Evolutionary conservation across 1,139 yeast species (phyloP).

Genomic region (Saccharomyces hybrid): DNA sequence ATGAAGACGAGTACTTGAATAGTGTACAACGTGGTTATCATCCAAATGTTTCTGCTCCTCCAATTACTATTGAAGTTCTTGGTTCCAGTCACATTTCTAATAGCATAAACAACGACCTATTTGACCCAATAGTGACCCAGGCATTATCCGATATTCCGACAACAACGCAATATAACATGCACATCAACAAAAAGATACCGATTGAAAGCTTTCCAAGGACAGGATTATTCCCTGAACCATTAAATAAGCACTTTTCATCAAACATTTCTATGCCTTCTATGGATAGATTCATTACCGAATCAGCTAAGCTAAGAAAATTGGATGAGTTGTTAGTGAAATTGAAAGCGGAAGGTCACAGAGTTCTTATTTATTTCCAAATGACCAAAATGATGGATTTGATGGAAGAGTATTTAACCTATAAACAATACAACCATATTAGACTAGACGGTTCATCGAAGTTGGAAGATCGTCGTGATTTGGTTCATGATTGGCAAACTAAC

Average conservation of each 20-base stretch:
- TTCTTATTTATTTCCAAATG: conserved; percentile 93
- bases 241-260: conserved; percentile 56
- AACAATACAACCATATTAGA: conserved; percentile 85
- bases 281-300: conserved; percentile 92
- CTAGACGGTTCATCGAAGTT: conserved; percentile 93
- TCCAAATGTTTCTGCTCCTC: conserved; percentile 74
- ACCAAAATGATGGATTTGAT: conserved; percentile 98
- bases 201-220: conserved; percentile 59
- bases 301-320: conserved; percentile 79
- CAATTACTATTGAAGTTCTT: conserved; percentile 53
- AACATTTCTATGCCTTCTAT: conserved; percentile 90
- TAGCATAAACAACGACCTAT: conserved; percentile 42
- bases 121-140: conserved; percentile 44
- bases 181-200: conserved; percentile 39
- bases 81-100: conserved; percentile 43
- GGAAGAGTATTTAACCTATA: conserved; percentile 91
- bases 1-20: conserved; percentile 55
- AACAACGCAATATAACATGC: conserved; percentile 48
- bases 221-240: conserved; percentile 58
- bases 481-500: conserved; percentile 96
- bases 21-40: conserved; percentile 53
- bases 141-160: conserved; percentile 62
- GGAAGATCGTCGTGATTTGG: conserved; percentile 93
- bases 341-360: conserved; percentile 82
- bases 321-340: conserved; percentile 76